phyloP scores from a whole-genome alignment of 163 green algal genomes.

The Trebouxiophyceae sp. region DNA sequence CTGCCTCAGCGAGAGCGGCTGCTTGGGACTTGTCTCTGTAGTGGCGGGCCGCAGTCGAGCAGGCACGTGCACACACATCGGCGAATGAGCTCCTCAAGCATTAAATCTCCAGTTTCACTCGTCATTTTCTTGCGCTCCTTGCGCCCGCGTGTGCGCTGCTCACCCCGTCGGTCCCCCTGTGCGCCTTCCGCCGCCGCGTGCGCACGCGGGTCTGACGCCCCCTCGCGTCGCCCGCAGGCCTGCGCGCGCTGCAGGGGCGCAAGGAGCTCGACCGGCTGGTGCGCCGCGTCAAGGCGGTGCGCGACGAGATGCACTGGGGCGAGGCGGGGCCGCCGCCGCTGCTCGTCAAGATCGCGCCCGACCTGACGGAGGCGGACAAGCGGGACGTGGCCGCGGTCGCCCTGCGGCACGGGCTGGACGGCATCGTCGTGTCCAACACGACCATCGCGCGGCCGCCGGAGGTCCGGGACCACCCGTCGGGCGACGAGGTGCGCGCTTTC shows the following conservation, averaged over 20 bases:
- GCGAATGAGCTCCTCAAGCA: too few species aligned
- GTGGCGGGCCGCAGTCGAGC: too few species aligned
- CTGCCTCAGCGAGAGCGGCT: too few species aligned
- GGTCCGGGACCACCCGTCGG: slow-evolving; percentile 50
- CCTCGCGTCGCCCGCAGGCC: slow-evolving; percentile 57
- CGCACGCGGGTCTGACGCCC: too few species aligned
- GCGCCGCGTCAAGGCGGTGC: slow-evolving; percentile 47
- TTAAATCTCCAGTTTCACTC: too few species aligned
- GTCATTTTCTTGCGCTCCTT: not conserved
- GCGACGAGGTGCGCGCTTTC: slow-evolving; percentile 63
- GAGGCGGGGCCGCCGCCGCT: slow-evolving; percentile 69
- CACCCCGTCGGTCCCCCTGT: too few species aligned
- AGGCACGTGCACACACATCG: too few species aligned
- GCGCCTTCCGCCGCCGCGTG: too few species aligned
- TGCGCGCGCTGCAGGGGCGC: slow-evolving; percentile 80
- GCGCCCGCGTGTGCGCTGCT: too few species aligned
- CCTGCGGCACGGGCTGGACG: slow-evolving; percentile 62
- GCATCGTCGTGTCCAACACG: slow-evolving; percentile 93
- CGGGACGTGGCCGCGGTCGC: slow-evolving; percentile 81
- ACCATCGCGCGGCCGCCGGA: slow-evolving; percentile 77
- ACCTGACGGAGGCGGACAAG: slow-evolving; percentile 77
- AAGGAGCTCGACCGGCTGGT: slow-evolving; percentile 81
- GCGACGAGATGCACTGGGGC: slow-evolving; percentile 54
- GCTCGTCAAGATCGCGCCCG: slow-evolving; percentile 91
- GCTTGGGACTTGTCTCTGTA: too few species aligned